These are phyloP conservation scores for Scedosporium aurantiacum DNA, from an alignment of 2,329 filamentous ascomycete species.

Conservation along the genomic window DNA sequence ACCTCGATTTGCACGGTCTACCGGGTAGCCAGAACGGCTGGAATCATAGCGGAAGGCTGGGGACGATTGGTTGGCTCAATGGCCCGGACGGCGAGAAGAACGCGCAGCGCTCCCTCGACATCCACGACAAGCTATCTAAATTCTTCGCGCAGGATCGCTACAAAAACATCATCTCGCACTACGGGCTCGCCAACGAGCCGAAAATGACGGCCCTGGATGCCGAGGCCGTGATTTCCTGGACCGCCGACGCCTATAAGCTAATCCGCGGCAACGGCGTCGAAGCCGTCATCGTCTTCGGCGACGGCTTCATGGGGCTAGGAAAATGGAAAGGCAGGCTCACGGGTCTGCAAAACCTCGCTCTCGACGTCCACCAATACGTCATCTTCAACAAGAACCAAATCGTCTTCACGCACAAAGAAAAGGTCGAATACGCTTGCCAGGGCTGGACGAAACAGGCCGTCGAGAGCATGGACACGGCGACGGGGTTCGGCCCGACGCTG, in stretches of 20 bases:
- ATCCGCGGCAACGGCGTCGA: conserved; percentile 51
- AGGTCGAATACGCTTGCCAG: conserved; percentile 58
- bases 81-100: conserved; percentile 13
- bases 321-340: conserved; percentile 62
- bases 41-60: conserved; percentile 46
- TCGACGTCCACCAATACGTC: conserved; percentile 73
- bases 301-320: conserved; percentile 60
- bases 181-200: conserved; percentile 58
- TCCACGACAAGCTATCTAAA: conserved; percentile 30
- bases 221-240: conserved; percentile 47
- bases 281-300: conserved; percentile 53
- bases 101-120: conserved; percentile 42
- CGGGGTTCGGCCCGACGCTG: conserved; percentile 56
- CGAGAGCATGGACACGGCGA: conserved; percentile 36
- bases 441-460: conserved; percentile 54
- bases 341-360: conserved; percentile 44
- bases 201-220: conserved; percentile 44
- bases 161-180: conserved; percentile 49
- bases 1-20: conserved; percentile 48
- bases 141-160: conserved; percentile 22
- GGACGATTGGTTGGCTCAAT: conserved; percentile 17
- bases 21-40: conserved; percentile 49
- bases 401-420: conserved; percentile 51
- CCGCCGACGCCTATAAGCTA: conserved; percentile 38
- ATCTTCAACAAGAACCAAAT: conserved; percentile 66